Evolutionary conservation across 2,329 filamentous ascomycete species (phyloP), one percentile per base, ranked within the genome.

Genomic region (Mycosphaerelloides madeirae): DNA sequence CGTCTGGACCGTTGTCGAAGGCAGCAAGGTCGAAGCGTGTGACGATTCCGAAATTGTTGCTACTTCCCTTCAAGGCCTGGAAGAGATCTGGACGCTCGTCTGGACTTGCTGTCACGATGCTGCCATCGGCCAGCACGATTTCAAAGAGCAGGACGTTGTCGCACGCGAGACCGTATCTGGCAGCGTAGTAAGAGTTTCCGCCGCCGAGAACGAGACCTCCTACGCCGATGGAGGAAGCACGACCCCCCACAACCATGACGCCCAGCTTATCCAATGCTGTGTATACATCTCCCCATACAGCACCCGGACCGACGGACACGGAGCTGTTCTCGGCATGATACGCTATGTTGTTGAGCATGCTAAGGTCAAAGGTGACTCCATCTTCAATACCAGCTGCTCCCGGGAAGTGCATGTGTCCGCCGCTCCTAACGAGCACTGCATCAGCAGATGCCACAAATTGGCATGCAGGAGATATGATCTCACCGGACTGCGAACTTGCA

Each of bases 261-360:
- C 64, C 64, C 20, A 68, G 50, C 4, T 60, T 55, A 13, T 74
- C 72, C 0, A 76, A 63, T 2, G 43, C 48, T 1, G 50, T 41
- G 31, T 70, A 74, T 0, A 76, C 67, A 14, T 71, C 58, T 13
- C 61, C 58, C 71, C 74, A 78, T 8, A 65, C 60, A 19, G 65
- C 63, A 1, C 73, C 75, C 0, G 68, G 55, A 1, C 74, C 77
- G 22, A 79, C 62, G 6, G 59, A 62, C 6, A 70, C 67, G 3
- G 60, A 65, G 2, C 54, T 55, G 8, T 57, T 61, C 36, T 69
- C 67, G 3, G 52, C 38, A 14, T 58, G 60, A 11, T 70, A 50
- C 0, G 46, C 48, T 20, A 74, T 55, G 7, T 56, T 29, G 20
- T 54, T 53, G 40, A 57, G 43, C n/a, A 34, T 33, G 11, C 37